These are phyloP conservation scores for Scheffersomyces segobiensis DNA, from an alignment of 1,139 yeast genomes.

Conservation along the genomic window DNA sequence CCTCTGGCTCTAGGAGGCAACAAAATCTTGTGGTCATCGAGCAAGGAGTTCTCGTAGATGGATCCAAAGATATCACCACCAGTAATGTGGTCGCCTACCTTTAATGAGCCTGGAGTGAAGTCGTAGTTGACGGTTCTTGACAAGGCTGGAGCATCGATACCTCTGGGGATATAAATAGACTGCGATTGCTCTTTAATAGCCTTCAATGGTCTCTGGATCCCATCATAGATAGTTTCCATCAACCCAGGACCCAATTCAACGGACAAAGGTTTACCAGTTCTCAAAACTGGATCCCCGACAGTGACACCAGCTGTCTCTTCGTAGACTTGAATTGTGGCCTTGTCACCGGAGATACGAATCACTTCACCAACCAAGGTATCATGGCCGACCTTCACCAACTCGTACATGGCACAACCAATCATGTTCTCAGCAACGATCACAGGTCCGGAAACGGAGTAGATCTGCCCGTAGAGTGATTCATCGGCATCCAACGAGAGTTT, in stretches of 20 bases:
- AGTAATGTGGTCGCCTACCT: constrained; percentile 95
- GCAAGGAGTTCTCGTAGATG: constrained; percentile 87
- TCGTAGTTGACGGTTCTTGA: constrained; percentile 81
- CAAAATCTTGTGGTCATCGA: constrained; percentile 89
- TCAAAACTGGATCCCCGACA: constrained; percentile 96
- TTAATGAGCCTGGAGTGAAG: constrained; percentile 74
- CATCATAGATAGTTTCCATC: constrained; percentile 98
- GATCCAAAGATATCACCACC: constrained; percentile 98
- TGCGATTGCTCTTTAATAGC: constrained; percentile 84
- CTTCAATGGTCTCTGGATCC: constrained; percentile 97
- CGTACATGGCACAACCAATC: constrained; percentile 99
- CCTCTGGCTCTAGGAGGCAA: constrained; percentile 99
- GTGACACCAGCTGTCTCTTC: constrained; percentile 99
- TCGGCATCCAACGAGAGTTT: constrained; percentile 75
- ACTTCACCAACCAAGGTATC: constrained; percentile 97
- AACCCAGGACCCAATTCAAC: constrained; percentile 99
- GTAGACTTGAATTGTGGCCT: constrained; percentile 97
- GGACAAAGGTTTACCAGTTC: constrained; percentile 97
- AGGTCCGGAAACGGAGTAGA: constrained; percentile 96
- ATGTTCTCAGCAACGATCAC: constrained; percentile 96
- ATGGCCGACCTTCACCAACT: constrained; percentile 95
- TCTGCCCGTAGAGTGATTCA: constrained; percentile 82
- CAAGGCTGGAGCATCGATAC: constrained; percentile 94
- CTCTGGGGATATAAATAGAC: constrained; percentile 97
- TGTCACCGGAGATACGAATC: constrained; percentile 92